These are phyloP conservation scores for Saccharomyces hybrid DNA, from an alignment of 1,139 yeast species.

Conservation along the genomic window DNA sequence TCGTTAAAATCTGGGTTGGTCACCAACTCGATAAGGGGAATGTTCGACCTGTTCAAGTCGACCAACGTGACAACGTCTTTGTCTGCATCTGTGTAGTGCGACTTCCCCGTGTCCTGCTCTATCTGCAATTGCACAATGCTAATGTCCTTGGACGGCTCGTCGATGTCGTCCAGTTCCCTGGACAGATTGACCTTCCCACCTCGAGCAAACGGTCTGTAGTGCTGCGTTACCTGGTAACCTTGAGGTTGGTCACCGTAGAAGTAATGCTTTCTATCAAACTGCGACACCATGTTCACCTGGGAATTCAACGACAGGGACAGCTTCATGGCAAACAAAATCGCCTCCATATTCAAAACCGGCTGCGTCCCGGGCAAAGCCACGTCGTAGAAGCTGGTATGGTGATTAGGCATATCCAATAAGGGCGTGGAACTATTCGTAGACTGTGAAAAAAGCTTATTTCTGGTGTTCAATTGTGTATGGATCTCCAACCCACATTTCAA, in stretches of 20 bases:
- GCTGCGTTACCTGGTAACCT: constrained; percentile 94
- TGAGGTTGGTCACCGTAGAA: constrained; percentile 94
- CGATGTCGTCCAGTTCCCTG: constrained; percentile 48
- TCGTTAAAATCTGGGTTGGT: constrained; percentile 79
- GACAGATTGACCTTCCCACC: constrained; percentile 51
- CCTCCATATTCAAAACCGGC: constrained; percentile 73
- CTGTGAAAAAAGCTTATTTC: constrained; percentile 64
- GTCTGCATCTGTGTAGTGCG: constrained; percentile 45
- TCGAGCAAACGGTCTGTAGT: constrained; percentile 68
- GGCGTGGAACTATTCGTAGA: constrained; percentile 39
- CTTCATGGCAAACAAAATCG: constrained; percentile 59
- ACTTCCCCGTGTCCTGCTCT: constrained; percentile 92
- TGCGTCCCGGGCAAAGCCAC: constrained; percentile 89
- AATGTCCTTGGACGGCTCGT: constrained; percentile 37
- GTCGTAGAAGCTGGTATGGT: constrained; percentile 71
- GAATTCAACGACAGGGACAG: constrained; percentile 69
- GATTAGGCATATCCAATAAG: constrained; percentile 51
- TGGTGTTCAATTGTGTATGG: constrained; percentile 79
- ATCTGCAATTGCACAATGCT: constrained; percentile 69
- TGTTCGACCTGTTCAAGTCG: constrained; percentile 78
- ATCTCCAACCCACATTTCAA: constrained; percentile 87
- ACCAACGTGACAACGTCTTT: constrained; percentile 38
- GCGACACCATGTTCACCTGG: constrained; percentile 46
- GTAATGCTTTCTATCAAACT: constrained; percentile 90
- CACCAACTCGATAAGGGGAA: constrained; percentile 83